Evolutionary conservation across 768 basidiomycete species (phyloP).

Genomic region (Rhodotorula sphaerocarpa): DNA sequence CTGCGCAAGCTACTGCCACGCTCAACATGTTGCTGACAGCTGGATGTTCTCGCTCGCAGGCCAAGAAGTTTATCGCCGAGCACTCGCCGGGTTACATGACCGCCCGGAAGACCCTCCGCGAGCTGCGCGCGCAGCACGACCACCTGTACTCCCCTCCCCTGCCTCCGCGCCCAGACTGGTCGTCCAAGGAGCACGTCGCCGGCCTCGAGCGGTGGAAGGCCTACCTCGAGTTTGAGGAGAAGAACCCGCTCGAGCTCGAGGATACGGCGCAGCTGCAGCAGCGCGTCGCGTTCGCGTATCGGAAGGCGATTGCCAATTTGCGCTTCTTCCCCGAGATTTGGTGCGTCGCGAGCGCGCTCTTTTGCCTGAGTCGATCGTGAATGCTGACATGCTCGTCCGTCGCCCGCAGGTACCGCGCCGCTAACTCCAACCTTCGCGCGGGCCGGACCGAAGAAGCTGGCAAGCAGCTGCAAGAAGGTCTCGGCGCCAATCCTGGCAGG

Average conservation of each 20-base stretch:
- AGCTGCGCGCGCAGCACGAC: constrained; percentile 59
- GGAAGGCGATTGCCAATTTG: constrained; percentile 84
- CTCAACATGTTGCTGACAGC: not conserved
- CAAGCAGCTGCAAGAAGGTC: constrained; percentile 68
- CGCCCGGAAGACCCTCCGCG: constrained; percentile 76
- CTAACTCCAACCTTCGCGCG: constrained; percentile 64
- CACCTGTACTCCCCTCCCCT: constrained; percentile 56
- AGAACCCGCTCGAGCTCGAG: constrained; percentile 85
- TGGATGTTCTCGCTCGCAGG: constrained; percentile 48
- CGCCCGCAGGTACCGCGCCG: constrained; percentile 75
- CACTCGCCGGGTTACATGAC: constrained; percentile 92
- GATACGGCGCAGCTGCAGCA: constrained; percentile 60
- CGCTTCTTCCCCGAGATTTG: constrained; percentile 92
- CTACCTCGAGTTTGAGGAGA: constrained; percentile 91
- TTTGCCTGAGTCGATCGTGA: not conserved
- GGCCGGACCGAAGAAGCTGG: constrained; percentile 75
- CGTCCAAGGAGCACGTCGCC: constrained; percentile 61
- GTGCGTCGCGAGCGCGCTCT: constrained; percentile 47
- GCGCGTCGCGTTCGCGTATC: constrained; percentile 71
- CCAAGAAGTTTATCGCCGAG: constrained; percentile 91
- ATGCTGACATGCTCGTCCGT: not conserved
- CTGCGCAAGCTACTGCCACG: not conserved
- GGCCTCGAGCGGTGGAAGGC: constrained; percentile 80
- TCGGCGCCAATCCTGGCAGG: constrained; percentile 81
- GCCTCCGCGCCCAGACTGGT: constrained; percentile 64